A percentile compares a stretch with the other conserved stretches of the same genome.
Conservation (phyloP, 73 alveolate species). For the Symbiodinium pilosum region DNA sequence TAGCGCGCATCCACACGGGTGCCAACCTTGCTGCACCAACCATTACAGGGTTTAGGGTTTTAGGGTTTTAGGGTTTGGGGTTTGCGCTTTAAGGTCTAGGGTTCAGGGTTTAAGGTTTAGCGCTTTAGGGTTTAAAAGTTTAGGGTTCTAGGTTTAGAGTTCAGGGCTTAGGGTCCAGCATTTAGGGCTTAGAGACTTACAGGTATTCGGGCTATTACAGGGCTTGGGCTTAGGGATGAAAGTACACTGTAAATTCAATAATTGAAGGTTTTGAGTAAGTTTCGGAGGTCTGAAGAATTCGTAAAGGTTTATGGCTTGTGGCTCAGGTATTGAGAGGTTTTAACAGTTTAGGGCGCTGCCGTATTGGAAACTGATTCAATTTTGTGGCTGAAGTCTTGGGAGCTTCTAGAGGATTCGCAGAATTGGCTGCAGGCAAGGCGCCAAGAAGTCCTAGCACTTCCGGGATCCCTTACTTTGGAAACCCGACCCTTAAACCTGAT, state of each 20-base stretch:
- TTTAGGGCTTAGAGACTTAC: neutral
- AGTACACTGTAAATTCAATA: too few species aligned
- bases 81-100: neutral
- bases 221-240: too few species aligned
- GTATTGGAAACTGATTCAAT: neutral
- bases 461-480: too few species aligned
- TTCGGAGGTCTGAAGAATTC: neutral
- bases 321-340: neutral
- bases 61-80: neutral
- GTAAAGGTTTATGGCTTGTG: neutral
- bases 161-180: neutral
- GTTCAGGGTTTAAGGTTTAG: neutral
- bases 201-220: neutral
- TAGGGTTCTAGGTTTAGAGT: neutral
- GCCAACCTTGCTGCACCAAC: neutral
- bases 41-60: neutral
- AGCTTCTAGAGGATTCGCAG: too few species aligned
- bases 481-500: too few species aligned
- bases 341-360: too few species aligned
- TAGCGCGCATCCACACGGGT: slow-evolving; percentile 5
- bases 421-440: too few species aligned
- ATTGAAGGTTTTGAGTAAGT: too few species aligned
- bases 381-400: too few species aligned
- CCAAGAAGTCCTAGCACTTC: too few species aligned
- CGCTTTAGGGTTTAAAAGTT: neutral